Percentiles rank a stretch among this genome's conserved stretches.
These are phyloP conservation scores for Cyclanthera cordifolia DNA, from an alignment of 306 rosid genomes.

Conservation along the genomic window DNA sequence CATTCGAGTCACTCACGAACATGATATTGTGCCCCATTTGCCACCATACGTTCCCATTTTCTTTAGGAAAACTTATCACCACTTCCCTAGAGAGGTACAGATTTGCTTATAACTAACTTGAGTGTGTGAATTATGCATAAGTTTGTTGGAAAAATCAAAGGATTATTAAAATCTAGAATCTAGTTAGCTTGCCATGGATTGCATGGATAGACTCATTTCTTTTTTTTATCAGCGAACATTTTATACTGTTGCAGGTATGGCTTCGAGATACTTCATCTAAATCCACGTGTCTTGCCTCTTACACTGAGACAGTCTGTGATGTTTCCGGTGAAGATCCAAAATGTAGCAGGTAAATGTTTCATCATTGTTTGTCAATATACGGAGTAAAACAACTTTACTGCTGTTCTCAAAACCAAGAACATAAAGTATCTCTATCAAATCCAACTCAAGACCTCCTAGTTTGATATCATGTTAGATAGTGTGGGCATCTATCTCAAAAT, in stretches of 20 bases:
- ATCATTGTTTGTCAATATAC: neutral
- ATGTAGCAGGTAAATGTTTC: constrained; percentile 70
- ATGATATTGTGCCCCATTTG: constrained; percentile 89
- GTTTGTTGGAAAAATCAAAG: neutral
- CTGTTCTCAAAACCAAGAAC: neutral
- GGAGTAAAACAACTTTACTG: neutral
- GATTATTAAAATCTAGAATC: constrained; percentile 1
- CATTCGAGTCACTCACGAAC: constrained; percentile 65
- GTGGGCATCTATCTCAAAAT: no score
- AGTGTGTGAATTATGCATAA: neutral
- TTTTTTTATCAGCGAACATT: neutral
- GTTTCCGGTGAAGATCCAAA: constrained; percentile 81
- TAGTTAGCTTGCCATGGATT: neutral
- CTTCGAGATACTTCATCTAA: constrained; percentile 54
- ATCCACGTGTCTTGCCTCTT: constrained; percentile 37
- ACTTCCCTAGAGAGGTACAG: constrained; percentile 88
- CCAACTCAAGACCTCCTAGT: no score
- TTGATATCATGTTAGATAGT: no score
- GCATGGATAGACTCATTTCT: neutral
- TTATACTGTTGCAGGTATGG: constrained; percentile 61
- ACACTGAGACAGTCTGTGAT: constrained; percentile 67
- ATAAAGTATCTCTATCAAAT: no score
- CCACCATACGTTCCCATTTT: constrained; percentile 74
- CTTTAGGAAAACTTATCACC: constrained; percentile 82
- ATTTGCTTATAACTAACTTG: neutral